Base-by-base conservation (phyloP, 176 grass and related monocot genomes). In the Eleusine coracana region DNA sequence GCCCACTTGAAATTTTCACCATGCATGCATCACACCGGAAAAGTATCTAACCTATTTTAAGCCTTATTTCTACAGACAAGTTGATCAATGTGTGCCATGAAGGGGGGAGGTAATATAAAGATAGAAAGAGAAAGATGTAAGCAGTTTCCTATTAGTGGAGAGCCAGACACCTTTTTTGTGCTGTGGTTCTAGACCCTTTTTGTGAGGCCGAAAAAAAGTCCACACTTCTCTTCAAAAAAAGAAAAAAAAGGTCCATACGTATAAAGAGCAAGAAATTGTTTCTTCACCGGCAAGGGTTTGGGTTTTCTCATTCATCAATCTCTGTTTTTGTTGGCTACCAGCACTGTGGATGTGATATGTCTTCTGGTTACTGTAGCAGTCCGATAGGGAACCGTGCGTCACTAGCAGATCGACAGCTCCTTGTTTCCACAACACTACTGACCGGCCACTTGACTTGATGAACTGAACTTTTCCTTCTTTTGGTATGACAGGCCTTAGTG, bases 231-330 rank as follows among this genome's bases (percentile, higher is more conserved):
- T 46, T 11, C 8, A 46, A 46, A 12, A 46, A 46, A 46, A 10
- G 2, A 46, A 10, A 46, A 45, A 8, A 46, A 46, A 46, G 44
- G 10, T 46, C 44, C 44, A 46, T 46, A 46, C 23, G 66, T 60
- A 25, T 60, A 10, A 27, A 23, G 58, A 60, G 58, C 1, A 12
- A 23, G 6, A 79, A 20, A 5, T 66, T 66, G 25, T 74, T 74
- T 25, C 58, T 83, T 83, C 71, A 20, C 31, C 8, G 70, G 56
- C 70, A 83, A 83, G 70, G 70, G 20, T 82, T 74, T 83, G 17
- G 4, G 44, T 82, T 72, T 44, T 56, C 52, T 5, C 16, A 18
- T 55, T 56, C 54, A 56, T 21, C 37, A n/a, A 13, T 28, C 23
- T 62, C 23, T 62, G 1, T 27, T 13, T 72, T 6, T 17, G 44